phyloP scores from a whole-genome alignment of 1,284 basidiomycete species.

The Pascua guehoae region DNA sequence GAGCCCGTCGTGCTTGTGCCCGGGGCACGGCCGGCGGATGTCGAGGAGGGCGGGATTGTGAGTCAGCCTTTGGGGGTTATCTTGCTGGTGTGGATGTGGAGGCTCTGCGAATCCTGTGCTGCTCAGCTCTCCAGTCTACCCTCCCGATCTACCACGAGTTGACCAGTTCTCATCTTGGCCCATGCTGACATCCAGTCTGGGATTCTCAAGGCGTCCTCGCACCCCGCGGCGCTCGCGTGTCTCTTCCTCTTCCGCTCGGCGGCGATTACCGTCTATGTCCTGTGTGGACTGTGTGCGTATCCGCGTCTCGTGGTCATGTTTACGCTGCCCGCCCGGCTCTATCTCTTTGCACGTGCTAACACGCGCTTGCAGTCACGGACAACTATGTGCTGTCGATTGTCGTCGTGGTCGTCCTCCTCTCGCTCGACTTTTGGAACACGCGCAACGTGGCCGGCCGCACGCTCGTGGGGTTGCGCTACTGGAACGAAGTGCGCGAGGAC shows the following conservation, averaged over 20 bases:
- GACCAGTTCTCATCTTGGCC: neutral
- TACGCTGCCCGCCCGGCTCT: neutral
- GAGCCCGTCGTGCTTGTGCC: conserved; percentile 43
- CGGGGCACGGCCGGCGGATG: conserved; percentile 32
- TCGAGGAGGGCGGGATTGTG: conserved; percentile 47
- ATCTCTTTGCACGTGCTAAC: neutral
- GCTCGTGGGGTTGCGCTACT: conserved; percentile 85
- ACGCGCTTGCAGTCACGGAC: conserved; percentile 59
- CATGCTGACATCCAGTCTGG: conserved; percentile 30
- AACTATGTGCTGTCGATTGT: conserved; percentile 92
- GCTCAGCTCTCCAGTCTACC: no score
- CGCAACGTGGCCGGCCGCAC: conserved; percentile 88
- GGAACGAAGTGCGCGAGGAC: conserved; percentile 96
- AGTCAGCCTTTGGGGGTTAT: conserved; percentile 11
- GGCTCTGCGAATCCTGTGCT: neutral
- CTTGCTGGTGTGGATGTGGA: neutral
- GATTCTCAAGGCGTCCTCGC: conserved; percentile 62
- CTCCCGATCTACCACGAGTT: neutral
- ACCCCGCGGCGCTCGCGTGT: conserved; percentile 76
- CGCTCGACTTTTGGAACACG: conserved; percentile 97
- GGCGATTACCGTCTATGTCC: conserved; percentile 79
- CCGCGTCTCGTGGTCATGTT: neutral
- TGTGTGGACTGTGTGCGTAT: conserved; percentile 62
- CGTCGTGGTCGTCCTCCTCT: conserved; percentile 79
- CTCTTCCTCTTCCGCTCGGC: conserved; percentile 79